These are phyloP conservation scores for Schizophyllum amplum DNA, from an alignment of 1,284 basidiomycete species.

Conservation along the genomic window DNA sequence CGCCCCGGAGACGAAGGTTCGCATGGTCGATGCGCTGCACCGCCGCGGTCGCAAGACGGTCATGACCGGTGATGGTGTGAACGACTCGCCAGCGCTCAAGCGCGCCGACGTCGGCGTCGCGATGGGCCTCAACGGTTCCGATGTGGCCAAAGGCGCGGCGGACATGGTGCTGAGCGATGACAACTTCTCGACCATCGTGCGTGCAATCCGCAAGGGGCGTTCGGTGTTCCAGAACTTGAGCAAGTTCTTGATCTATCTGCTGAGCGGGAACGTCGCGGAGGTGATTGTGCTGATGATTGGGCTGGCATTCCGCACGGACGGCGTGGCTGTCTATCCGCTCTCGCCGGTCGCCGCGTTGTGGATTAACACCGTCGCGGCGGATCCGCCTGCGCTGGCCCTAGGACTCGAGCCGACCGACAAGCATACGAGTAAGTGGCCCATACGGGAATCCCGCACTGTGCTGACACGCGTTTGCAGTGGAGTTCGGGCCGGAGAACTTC, in stretches of 20 bases:
- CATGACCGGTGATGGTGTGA: conserved; percentile 46
- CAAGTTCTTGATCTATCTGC: conserved; percentile 32
- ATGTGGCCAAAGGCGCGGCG: conserved; percentile 56
- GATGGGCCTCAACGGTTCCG: conserved; percentile 65
- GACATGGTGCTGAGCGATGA: conserved; percentile 65
- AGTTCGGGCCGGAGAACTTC: no score
- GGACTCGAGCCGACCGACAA: no score
- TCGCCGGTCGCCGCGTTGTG: no score
- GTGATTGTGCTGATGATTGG: no score
- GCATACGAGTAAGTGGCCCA: no score
- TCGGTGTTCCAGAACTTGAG: conserved; percentile 55
- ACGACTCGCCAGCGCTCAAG: conserved; percentile 59
- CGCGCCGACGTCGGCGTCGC: conserved; percentile 58
- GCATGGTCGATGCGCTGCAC: conserved; percentile 49
- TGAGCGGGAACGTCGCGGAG: no score
- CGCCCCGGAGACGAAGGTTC: conserved; percentile 53
- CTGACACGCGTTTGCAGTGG: no score
- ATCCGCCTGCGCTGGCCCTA: no score
- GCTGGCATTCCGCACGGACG: no score
- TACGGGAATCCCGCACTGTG: no score
- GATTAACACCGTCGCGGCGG: no score
- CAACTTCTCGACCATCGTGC: conserved; percentile 29
- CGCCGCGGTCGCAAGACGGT: conserved; percentile 11
- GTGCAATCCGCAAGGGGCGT: conserved; percentile 38
- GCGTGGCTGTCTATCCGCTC: no score